phyloP scores from a whole-genome alignment of 441 rosid genomes.

The Eutrema salsugineum region DNA sequence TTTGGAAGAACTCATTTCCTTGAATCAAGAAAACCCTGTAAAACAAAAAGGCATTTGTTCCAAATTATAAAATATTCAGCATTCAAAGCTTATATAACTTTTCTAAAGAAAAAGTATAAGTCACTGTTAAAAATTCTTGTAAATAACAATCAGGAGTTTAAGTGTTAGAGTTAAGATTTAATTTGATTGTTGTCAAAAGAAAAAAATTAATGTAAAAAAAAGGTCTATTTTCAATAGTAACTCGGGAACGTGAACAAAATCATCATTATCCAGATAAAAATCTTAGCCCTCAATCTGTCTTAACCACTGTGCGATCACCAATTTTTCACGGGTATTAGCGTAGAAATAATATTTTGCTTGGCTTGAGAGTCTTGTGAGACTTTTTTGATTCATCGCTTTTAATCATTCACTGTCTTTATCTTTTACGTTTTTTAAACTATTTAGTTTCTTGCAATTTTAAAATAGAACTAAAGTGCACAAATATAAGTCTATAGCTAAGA shows the following conservation, averaged over 20 bases:
- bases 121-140: not conserved
- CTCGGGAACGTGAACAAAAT: not conserved
- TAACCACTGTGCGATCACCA: not conserved
- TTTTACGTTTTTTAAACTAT: constrained; percentile 7
- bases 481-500: not conserved
- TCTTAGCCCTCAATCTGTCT: not conserved
- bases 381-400: constrained; percentile 15
- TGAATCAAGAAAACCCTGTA: not conserved
- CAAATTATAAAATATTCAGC: not conserved
- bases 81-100: not conserved
- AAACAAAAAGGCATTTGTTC: not conserved
- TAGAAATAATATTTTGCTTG: constrained; percentile 16
- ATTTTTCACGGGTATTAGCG: not conserved
- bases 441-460: not conserved
- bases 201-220: not conserved
- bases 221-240: not conserved
- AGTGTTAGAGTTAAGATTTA: not conserved
- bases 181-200: not conserved
- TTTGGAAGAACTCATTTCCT: not conserved
- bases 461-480: constrained; percentile 7
- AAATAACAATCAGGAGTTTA: not conserved
- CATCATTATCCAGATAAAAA: not conserved
- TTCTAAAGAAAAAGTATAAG: not conserved
- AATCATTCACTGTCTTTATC: constrained; percentile 20
- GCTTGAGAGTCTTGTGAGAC: constrained; percentile 27